Evolutionary conservation across 2,329 filamentous ascomycete genomes (phyloP).

Genomic region (Cercospora zeae-maydis): DNA sequence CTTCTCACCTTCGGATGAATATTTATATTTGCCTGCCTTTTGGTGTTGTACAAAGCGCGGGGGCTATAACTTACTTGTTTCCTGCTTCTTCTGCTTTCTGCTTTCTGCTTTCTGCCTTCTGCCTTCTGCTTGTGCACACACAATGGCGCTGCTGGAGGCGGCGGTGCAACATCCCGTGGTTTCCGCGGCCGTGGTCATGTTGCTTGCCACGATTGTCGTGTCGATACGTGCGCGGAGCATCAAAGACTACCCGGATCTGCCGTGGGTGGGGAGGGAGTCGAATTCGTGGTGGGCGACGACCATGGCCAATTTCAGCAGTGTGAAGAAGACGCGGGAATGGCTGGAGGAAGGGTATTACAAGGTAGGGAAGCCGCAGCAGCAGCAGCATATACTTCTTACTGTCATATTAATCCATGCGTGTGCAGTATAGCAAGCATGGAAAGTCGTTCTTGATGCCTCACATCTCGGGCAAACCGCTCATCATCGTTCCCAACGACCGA

Average conservation of each 20-base stretch:
- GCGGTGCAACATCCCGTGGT: slow-evolving; percentile 4
- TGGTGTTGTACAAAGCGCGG: background rate
- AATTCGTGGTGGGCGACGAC: slow-evolving; percentile 14
- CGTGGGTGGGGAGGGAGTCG: slow-evolving; percentile 24
- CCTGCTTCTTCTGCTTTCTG: too few relatives aligned
- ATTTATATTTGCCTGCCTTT: background rate
- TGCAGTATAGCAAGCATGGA: slow-evolving; percentile 19
- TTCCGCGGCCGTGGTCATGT: background rate
- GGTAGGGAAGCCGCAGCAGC: slow-evolving; percentile 3
- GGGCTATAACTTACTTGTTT: too few relatives aligned
- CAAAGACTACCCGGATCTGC: slow-evolving; percentile 12
- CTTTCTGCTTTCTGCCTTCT: too few relatives aligned
- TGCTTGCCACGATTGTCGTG: background rate
- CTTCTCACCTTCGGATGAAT: too few relatives aligned
- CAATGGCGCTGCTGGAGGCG: background rate
- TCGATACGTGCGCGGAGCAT: slow-evolving; percentile 3
- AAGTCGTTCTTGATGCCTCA: slow-evolving; percentile 28
- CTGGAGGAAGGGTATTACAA: slow-evolving; percentile 23
- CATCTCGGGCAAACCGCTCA: slow-evolving; percentile 21
- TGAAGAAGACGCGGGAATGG: slow-evolving; percentile 15
- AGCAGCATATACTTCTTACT: too few relatives aligned
- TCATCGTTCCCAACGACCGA: slow-evolving; percentile 24
- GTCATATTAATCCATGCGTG: too few relatives aligned
- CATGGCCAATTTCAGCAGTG: slow-evolving; percentile 17
- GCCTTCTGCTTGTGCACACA: too few relatives aligned